Percentiles rank a stretch among this genome's conserved stretches.
Conservation (phyloP, 179 eudicot genomes). For the Amaranthus tricolor region DNA sequence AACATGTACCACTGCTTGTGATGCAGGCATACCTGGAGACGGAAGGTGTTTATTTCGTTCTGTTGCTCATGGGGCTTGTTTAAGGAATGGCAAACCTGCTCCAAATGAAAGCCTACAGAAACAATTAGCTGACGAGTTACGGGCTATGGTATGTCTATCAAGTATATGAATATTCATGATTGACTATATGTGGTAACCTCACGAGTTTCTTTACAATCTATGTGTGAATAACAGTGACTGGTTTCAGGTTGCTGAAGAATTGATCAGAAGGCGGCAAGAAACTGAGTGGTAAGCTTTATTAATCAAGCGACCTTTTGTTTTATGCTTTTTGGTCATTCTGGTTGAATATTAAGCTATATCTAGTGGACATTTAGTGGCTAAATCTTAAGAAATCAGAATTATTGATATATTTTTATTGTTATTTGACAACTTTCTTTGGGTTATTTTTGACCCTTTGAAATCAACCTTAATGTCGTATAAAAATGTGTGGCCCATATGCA, state of each 20-base stretch:
- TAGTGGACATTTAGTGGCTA: background rate
- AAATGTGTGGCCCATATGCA: background rate
- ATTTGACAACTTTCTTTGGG: no score
- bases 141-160: conserved; percentile 56
- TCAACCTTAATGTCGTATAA: no score
- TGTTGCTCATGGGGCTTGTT: conserved; percentile 91
- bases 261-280: conserved; percentile 78
- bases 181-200: background rate
- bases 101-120: conserved; percentile 74
- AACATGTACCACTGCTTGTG: conserved; percentile 6
- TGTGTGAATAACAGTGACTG: conserved; percentile 3
- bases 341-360: background rate
- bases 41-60: conserved; percentile 97
- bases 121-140: conserved; percentile 84
- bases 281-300: conserved; percentile 76
- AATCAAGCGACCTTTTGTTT: background rate
- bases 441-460: no score
- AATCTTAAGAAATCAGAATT: background rate
- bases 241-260: conserved; percentile 89
- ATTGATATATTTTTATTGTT: no score
- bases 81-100: conserved; percentile 69
- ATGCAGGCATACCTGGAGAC: conserved; percentile 91
- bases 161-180: no score
- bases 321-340: background rate
- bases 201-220: background rate